Evolutionary conservation across 352 stramenopile species (phyloP).

Genomic region (Pythium myriotylum): DNA sequence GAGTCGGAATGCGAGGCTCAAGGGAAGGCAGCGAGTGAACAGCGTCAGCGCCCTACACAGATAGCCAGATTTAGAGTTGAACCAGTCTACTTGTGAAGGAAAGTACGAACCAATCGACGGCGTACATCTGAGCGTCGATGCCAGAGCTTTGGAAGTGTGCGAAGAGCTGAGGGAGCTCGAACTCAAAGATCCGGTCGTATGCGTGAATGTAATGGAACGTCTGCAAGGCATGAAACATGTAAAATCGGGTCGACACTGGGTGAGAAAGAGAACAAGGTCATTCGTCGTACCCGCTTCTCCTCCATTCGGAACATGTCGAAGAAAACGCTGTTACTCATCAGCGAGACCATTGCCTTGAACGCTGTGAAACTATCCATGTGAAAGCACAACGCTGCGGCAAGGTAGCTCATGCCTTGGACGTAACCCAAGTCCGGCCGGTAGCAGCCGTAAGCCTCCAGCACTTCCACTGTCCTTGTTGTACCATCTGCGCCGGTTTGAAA

Average conservation of each 20-base stretch:
- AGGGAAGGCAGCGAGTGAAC: slow-evolving; percentile 75
- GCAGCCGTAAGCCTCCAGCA: slow-evolving; percentile 86
- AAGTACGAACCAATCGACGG: slow-evolving; percentile 73
- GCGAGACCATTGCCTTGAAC: slow-evolving; percentile 80
- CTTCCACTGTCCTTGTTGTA: slow-evolving; percentile 71
- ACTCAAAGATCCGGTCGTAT: slow-evolving; percentile 82
- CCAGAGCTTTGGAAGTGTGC: slow-evolving; percentile 69
- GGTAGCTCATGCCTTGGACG: slow-evolving; percentile 88
- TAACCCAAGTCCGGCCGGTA: slow-evolving; percentile 86
- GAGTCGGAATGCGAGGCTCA: slow-evolving; percentile 73
- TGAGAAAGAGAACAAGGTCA: neutral
- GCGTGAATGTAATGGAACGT: slow-evolving; percentile 85
- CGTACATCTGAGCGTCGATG: slow-evolving; percentile 88
- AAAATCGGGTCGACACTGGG: neutral
- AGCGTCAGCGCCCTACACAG: slow-evolving; percentile 68
- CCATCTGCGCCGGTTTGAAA: slow-evolving; percentile 78
- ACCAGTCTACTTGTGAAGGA: neutral
- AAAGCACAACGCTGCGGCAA: slow-evolving; percentile 82
- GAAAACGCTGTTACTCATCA: slow-evolving; percentile 84
- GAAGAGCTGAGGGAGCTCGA: slow-evolving; percentile 67
- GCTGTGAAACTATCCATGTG: slow-evolving; percentile 89
- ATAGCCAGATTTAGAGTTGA: neutral
- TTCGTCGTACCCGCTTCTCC: slow-evolving; percentile 59
- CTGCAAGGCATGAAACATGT: slow-evolving; percentile 40
- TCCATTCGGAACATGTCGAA: slow-evolving; percentile 90